Conservation (phyloP, 495 filamentous ascomycete species). For the Apiosordaria backusii region DNA sequence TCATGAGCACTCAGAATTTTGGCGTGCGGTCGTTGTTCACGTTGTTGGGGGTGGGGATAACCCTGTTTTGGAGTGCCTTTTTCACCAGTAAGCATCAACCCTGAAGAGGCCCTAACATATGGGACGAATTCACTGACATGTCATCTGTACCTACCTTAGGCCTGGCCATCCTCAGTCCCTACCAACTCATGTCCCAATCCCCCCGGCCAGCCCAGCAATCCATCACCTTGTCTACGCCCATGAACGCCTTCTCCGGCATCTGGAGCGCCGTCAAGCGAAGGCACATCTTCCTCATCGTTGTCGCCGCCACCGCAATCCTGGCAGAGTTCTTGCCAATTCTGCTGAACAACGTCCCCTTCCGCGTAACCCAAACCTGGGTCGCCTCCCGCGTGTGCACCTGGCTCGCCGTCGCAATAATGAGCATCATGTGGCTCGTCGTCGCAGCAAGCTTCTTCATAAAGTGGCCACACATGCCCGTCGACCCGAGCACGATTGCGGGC, state of each 20-base stretch:
- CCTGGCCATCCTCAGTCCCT: constrained; percentile 28
- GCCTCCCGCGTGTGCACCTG: constrained; percentile 33
- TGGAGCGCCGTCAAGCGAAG: constrained; percentile 29
- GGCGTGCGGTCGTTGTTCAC: constrained; percentile 47
- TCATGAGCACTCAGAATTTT: constrained; percentile 43
- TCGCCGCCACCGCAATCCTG: constrained; percentile 32
- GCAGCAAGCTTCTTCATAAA: constrained; percentile 27
- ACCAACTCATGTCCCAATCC: constrained; percentile 25
- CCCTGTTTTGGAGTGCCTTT: constrained; percentile 41
- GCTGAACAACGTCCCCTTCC: constrained; percentile 37
- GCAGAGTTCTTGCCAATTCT: constrained; percentile 36
- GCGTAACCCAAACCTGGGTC: constrained; percentile 28
- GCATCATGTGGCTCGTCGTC: constrained; percentile 35
- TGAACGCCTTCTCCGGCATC: constrained; percentile 34
- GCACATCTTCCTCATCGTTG: constrained; percentile 28
- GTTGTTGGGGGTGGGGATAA: constrained; percentile 38
- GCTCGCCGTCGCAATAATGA: constrained; percentile 33
- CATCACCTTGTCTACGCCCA: constrained; percentile 27
- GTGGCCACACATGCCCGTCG: constrained; percentile 28
- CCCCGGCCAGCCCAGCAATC: constrained; percentile 25
- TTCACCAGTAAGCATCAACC: constrained; percentile 31
- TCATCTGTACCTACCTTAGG: constrained; percentile 6
- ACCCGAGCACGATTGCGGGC: constrained; percentile 28
- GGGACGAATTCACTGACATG: neutral
- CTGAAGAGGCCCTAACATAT: neutral